Evolutionary conservation across 495 filamentous ascomycete genomes (phyloP), one percentile per base, ranked within the genome.

Genomic region (Tuber aestivum): DNA sequence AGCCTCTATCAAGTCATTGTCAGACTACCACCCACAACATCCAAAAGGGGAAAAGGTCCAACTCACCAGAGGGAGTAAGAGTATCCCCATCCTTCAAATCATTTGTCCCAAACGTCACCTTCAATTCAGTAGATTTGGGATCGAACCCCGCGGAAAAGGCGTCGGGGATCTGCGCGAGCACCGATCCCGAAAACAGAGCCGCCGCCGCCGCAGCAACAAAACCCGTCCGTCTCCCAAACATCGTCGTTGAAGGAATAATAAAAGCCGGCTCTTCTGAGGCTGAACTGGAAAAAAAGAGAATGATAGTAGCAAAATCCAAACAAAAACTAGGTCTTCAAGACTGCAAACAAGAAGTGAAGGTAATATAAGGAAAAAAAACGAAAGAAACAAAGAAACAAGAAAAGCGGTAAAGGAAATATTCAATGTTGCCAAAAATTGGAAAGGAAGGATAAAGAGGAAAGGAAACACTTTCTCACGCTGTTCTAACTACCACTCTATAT

Each of bases 101-200:
- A 8, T 70, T 69, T 0, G 41, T n/a, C 3, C 70, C 48, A 48
- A 72, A 81, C 40, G 32, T 74, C 42, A 70, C 78, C 37, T 70
- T 50, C 14, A 81, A 75, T 61, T 74, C 72, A 41, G 72, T 75
- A 12, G 40, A 72, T 27, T 48, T 50, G 23, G 65, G 50, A 37
- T 81, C 72, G 42, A 81, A 81, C 1, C 79, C 79, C 3, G 56
- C 56, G 0, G 79, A 45, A 48, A 81, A 81, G 23, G 75, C 77
- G 21, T 61, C 61, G 7, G 79, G 79, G 14, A 81, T 81, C 41
- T 76, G 71, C 0, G 79, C 80, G 40, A 82, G 45, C 14, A 41
- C 50, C 20, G 79, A 72, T 20, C 56, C 14, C 5, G 79, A 78
- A 32, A 81, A 41, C 1, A 82, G 23, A 40, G 81, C 71, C 50